These are phyloP conservation scores for Pythium inflatum DNA, from an alignment of 352 stramenopile genomes.

Conservation along the genomic window DNA sequence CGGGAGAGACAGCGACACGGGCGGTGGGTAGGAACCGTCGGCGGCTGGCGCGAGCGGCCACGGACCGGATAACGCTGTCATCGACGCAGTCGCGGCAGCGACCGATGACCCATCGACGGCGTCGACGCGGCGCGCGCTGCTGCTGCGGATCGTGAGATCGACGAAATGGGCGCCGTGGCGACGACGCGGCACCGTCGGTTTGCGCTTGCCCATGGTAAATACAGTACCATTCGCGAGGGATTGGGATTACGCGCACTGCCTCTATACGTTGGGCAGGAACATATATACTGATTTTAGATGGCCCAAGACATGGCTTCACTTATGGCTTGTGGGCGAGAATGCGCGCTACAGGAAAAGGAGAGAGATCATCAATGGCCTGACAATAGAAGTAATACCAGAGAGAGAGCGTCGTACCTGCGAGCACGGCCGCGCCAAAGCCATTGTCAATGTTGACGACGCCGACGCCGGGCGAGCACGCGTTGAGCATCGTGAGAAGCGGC, in stretches of 20 bases:
- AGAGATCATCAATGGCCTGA: background rate
- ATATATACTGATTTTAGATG: constrained; percentile 33
- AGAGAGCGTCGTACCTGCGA: constrained; percentile 89
- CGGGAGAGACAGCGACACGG: constrained; percentile 7
- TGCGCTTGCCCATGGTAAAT: constrained; percentile 36
- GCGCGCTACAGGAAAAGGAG: constrained; percentile 22
- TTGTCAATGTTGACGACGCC: constrained; percentile 99
- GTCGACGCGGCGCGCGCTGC: no score
- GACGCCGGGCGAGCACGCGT: constrained; percentile 97
- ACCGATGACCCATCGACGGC: no score
- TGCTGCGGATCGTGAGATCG: constrained; percentile 21
- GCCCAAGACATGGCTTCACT: background rate
- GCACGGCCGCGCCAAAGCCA: constrained; percentile 95
- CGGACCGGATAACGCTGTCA: background rate
- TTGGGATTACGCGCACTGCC: no score
- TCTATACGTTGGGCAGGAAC: constrained; percentile 27
- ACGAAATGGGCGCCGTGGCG: constrained; percentile 30
- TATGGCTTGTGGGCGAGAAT: constrained; percentile 15
- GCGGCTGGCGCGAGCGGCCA: background rate
- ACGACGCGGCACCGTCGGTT: constrained; percentile 26
- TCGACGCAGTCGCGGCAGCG: no score
- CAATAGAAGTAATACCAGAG: background rate
- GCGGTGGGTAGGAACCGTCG: background rate
- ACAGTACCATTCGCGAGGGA: no score
- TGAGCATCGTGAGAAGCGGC: constrained; percentile 97